phyloP scores from a whole-genome alignment of 83 land plant genomes.

The Picea engelmannii region DNA sequence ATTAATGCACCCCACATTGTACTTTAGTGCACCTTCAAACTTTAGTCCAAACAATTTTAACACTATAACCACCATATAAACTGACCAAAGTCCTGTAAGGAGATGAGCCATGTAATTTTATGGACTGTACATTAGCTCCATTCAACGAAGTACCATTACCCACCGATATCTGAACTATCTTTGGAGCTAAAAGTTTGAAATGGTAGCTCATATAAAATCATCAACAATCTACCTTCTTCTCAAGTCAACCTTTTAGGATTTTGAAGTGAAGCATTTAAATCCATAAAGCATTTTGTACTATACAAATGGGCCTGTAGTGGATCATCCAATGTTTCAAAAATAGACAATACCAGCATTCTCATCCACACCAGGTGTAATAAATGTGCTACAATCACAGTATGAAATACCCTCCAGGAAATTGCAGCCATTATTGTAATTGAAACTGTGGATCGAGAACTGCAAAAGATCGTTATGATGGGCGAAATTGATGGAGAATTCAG shows the following conservation, averaged over 20 bases:
- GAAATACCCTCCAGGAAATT: too few relatives aligned
- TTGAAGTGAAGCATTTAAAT: slow-evolving; percentile 36
- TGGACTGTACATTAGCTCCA: slow-evolving; percentile 75
- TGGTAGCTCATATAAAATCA: slow-evolving; percentile 80
- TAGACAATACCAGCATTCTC: slow-evolving; percentile 79
- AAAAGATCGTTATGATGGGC: too few relatives aligned
- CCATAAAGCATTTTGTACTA: slow-evolving; percentile 55
- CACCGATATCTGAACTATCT: slow-evolving; percentile 63
- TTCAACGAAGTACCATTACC: slow-evolving; percentile 72
- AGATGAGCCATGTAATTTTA: slow-evolving; percentile 76
- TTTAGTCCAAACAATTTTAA: slow-evolving; percentile 48
- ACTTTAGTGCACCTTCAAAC: too few relatives aligned
- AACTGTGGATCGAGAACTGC: too few relatives aligned
- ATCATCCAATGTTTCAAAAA: slow-evolving; percentile 85
- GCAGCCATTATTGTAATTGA: too few relatives aligned
- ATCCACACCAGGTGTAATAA: slow-evolving; percentile 57
- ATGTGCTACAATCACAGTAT: too few relatives aligned
- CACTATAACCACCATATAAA: slow-evolving; percentile 95
- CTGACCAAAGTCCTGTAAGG: slow-evolving; percentile 90
- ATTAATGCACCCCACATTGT: too few relatives aligned
- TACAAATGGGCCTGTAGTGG: slow-evolving; percentile 82
- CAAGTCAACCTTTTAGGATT: slow-evolving; percentile 73
- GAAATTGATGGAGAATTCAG: too few relatives aligned
- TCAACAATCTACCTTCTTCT: slow-evolving; percentile 55
- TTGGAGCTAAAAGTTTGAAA: slow-evolving; percentile 67